Evolutionary conservation across 2,329 filamentous ascomycete genomes (phyloP), one percentile per base, ranked within the genome.

Genomic region (Aspergillus sergii): DNA sequence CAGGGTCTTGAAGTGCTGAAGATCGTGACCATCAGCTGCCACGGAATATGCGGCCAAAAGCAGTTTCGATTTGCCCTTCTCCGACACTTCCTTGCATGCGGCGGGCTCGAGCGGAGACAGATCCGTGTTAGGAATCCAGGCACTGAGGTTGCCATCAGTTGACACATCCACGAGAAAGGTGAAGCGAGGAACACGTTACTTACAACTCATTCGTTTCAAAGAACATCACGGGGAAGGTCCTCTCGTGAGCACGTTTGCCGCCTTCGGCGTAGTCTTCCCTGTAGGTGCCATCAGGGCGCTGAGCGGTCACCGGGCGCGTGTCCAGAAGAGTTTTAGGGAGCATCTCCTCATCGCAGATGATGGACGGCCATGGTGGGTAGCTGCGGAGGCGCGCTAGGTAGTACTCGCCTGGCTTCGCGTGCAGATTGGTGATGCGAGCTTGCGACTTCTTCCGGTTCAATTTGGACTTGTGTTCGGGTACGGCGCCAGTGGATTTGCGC

Each of bases 171-270:
- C 46, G 48, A 36, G n/a, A 55, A 39, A 58, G 10, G 63, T 11
- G 50, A 19, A 36, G 62, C 51, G 4, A 65, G 43, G 51, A 56
- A 48, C 34, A 58, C 30, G 46, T 12, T 12, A 88, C 94, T 88
- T 82, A 99, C 95, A 99, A 98, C 84, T 98, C 94, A 73, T 98
- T 97, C 43, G 94, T 97, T 67, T 88, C 85, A 57, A 98, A 82
- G 77, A 97, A 98, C 94, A 98, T 97, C 74, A 98, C 89, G 6
- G 94, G 92, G 76, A 93, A 98, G 34, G 91, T 93, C 67, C 94
- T 88, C 78, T 97, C 93, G 65, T 89, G 87, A 48, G 87, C 89
- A 69, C 93, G 91, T 83, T 95, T 95, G 71, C 92, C 94, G 64
- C 91, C 94, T 72, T 97, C 93, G 46, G 89, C 88, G 75, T 92